Evolutionary conservation across 1,284 basidiomycete species (phyloP).

Genomic region (Trichosporon faecale): DNA sequence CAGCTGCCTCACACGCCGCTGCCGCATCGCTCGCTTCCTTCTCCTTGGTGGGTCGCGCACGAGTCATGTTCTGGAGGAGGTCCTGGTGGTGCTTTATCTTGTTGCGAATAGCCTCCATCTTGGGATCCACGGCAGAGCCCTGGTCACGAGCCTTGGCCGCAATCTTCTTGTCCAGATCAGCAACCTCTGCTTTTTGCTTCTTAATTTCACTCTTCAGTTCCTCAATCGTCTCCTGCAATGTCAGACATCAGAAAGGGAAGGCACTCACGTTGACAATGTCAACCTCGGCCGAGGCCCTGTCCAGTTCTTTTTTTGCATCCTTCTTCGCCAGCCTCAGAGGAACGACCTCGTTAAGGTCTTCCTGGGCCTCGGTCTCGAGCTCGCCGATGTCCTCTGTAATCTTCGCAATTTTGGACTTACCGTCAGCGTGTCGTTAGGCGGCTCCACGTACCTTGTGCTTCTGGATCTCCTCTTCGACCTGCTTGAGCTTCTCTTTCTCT

Average conservation of each 20-base stretch:
- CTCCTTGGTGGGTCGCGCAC: slow-evolving; percentile 11
- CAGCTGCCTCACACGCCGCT: not conserved
- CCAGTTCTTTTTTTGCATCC: not conserved
- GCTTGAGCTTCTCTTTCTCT: slow-evolving; percentile 22
- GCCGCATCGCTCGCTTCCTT: not conserved
- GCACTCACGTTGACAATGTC: not conserved
- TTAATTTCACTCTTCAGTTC: not conserved
- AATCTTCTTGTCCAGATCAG: not conserved
- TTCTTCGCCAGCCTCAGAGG: not conserved
- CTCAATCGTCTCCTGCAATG: not conserved
- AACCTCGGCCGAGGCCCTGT: not conserved
- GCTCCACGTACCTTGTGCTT: slow-evolving; percentile 26
- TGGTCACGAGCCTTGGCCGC: not conserved
- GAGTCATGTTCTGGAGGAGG: slow-evolving; percentile 16
- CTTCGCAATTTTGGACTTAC: slow-evolving; percentile 51
- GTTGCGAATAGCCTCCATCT: not conserved
- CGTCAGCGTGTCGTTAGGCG: not conserved
- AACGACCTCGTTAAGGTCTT: not conserved
- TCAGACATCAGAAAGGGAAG: not conserved
- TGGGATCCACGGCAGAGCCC: not conserved
- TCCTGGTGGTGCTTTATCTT: not conserved
- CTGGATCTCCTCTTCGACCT: slow-evolving; percentile 50
- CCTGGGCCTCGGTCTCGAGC: slow-evolving; percentile 8
- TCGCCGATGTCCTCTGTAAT: not conserved
- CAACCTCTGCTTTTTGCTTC: not conserved